Conservation (phyloP, 2,329 filamentous ascomycete species). For the Sporothrix pallida region DNA sequence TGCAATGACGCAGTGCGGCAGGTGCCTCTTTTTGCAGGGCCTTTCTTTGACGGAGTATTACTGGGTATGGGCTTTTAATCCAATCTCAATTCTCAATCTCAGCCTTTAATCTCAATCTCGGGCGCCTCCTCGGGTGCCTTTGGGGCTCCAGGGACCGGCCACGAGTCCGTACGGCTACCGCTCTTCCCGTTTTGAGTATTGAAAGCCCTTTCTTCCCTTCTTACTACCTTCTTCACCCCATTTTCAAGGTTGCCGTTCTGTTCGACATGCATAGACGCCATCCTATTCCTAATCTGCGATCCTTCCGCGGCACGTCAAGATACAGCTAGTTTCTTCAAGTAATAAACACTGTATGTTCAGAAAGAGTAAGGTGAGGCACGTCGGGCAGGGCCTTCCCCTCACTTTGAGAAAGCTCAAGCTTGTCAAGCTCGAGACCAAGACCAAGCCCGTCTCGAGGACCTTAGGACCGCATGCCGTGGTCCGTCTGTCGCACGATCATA, state of each 20-base stretch:
- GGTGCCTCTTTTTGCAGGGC: not conserved
- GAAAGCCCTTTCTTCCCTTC: too few relatives aligned
- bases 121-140: too few relatives aligned
- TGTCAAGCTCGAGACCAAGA: too few relatives aligned
- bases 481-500: slow-evolving; percentile 1
- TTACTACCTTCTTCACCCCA: too few relatives aligned
- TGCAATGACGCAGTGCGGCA: not conserved
- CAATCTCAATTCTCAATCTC: too few relatives aligned
- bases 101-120: too few relatives aligned
- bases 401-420: not conserved
- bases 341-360: too few relatives aligned
- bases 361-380: too few relatives aligned
- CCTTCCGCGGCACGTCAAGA: not conserved
- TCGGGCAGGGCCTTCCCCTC: too few relatives aligned
- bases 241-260: not conserved
- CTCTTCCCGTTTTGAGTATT: not conserved
- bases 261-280: slow-evolving; percentile 15
- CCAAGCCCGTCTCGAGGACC: not conserved
- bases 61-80: not conserved
- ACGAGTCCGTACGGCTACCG: not conserved
- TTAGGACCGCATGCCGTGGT: slow-evolving; percentile 10
- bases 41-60: not conserved
- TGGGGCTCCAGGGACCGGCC: not conserved
- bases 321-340: not conserved
- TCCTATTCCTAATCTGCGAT: not conserved